Evolutionary conservation across 306 rosid species (phyloP).

Genomic region (Cicer pinnatifidum): DNA sequence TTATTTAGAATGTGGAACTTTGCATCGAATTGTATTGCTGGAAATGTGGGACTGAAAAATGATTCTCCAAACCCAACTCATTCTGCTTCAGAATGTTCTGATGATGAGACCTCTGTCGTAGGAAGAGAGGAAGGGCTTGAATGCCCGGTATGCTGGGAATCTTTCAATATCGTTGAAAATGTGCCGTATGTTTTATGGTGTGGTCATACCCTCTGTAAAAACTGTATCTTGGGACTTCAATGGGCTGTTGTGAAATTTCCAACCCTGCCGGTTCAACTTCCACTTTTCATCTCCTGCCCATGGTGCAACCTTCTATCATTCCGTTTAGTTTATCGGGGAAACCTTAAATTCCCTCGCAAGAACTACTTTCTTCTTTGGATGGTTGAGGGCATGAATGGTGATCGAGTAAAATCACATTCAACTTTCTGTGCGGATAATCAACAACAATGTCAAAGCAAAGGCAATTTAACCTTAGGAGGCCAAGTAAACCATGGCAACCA

Average conservation of each 20-base stretch:
- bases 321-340: slow-evolving; percentile 81
- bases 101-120: slow-evolving; percentile 76
- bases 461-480: slow-evolving; percentile 53
- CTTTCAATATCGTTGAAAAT: slow-evolving; percentile 93
- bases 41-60: slow-evolving; percentile 62
- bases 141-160: slow-evolving; percentile 97
- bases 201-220: slow-evolving; percentile 98
- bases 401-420: slow-evolving; percentile 71
- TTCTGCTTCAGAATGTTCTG: slow-evolving; percentile 75
- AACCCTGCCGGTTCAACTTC: slow-evolving; percentile 90
- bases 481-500: slow-evolving; percentile 56
- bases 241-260: slow-evolving; percentile 98
- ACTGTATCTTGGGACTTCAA: slow-evolving; percentile 89
- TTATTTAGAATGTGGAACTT: slow-evolving; percentile 81
- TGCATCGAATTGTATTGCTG: slow-evolving; percentile 84
- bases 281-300: slow-evolving; percentile 93
- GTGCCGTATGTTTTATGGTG: slow-evolving; percentile 98
- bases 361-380: slow-evolving; percentile 99
- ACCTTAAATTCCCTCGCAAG: slow-evolving; percentile 85
- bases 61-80: slow-evolving; percentile 58
- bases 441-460: slow-evolving; percentile 57
- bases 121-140: slow-evolving; percentile 94
- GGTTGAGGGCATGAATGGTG: slow-evolving; percentile 97
- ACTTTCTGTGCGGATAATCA: slow-evolving; percentile 62
- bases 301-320: slow-evolving; percentile 96